Conservation (phyloP, 495 filamentous ascomycete species). For the Stereocaulon alpinum region DNA sequence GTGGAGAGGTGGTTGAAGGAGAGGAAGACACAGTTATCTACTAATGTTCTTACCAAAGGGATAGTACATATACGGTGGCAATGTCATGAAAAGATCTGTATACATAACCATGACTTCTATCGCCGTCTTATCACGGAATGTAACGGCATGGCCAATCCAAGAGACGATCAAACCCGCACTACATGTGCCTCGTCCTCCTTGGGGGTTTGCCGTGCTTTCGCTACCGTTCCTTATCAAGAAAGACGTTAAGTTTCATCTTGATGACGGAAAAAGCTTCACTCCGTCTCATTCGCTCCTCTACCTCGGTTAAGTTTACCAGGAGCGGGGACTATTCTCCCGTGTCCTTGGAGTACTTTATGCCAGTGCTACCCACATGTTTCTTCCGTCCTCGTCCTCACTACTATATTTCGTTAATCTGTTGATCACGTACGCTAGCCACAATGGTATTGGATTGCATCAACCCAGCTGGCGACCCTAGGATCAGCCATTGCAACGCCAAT, state of each 20-base stretch:
- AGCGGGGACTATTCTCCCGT: neutral
- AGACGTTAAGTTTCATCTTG: neutral
- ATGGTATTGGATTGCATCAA: constrained; percentile 51
- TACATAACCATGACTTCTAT: neutral
- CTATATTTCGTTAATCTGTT: too few relatives aligned
- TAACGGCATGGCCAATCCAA: neutral
- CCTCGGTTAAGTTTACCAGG: constrained; percentile 5
- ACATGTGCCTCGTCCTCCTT: neutral
- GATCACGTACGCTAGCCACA: constrained; percentile 7
- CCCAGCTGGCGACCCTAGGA: constrained; percentile 49
- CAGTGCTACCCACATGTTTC: neutral
- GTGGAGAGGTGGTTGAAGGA: constrained; percentile 62
- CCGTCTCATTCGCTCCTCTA: neutral
- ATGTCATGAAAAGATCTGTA: neutral
- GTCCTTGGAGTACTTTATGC: neutral
- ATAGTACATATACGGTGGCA: neutral
- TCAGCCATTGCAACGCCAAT: constrained; percentile 48
- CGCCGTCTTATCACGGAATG: neutral
- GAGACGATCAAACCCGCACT: neutral
- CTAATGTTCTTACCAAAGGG: constrained; percentile 32
- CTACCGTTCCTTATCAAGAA: neutral
- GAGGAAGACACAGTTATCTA: constrained; percentile 83
- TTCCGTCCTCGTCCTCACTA: neutral
- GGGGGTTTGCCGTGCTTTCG: neutral
- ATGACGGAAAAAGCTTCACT: neutral